phyloP scores from a whole-genome alignment of 371 early-diverging fungal genomes.

The Rhizopus stolonifer region DNA sequence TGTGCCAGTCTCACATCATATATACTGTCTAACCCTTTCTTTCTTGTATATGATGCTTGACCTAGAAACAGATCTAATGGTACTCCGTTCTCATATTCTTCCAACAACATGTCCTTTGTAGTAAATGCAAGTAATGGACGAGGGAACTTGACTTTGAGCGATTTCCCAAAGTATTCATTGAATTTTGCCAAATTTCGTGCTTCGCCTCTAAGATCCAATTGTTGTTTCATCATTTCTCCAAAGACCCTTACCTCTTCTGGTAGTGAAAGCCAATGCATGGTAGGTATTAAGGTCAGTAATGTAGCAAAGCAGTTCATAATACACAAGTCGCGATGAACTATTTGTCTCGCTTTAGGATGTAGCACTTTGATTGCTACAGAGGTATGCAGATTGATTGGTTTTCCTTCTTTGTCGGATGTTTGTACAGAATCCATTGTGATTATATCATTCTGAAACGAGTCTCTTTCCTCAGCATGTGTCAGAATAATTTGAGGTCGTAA shows the following conservation, averaged over 20 bases:
- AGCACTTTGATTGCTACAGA: constrained; percentile 92
- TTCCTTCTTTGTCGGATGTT: constrained; percentile 24
- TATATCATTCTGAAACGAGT: constrained; percentile 23
- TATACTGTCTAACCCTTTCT: constrained; percentile 28
- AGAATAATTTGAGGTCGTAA: constrained; percentile 52
- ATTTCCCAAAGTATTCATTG: constrained; percentile 62
- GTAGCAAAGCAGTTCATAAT: constrained; percentile 75
- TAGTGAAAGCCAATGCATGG: constrained; percentile 78
- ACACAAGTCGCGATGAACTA: constrained; percentile 76
- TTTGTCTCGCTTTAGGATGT: constrained; percentile 76
- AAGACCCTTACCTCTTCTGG: constrained; percentile 89
- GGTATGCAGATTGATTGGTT: constrained; percentile 44
- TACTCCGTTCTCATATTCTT: constrained; percentile 78
- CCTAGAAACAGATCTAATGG: constrained; percentile 75
- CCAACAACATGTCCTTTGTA: constrained; percentile 75
- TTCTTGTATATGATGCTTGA: constrained; percentile 28
- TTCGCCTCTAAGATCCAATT: constrained; percentile 87
- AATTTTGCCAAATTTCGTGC: constrained; percentile 74
- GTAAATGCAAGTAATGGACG: constrained; percentile 61
- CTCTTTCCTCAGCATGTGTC: constrained; percentile 12
- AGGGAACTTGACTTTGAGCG: constrained; percentile 68
- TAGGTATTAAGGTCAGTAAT: constrained; percentile 70
- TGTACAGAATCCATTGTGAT: constrained; percentile 38
- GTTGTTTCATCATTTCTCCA: constrained; percentile 89
- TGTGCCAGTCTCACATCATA: constrained; percentile 76